A percentile compares a stretch with the other conserved stretches of the same genome.
phyloP scores from a whole-genome alignment of 352 stramenopile species.

The Phytophthora sp. region DNA sequence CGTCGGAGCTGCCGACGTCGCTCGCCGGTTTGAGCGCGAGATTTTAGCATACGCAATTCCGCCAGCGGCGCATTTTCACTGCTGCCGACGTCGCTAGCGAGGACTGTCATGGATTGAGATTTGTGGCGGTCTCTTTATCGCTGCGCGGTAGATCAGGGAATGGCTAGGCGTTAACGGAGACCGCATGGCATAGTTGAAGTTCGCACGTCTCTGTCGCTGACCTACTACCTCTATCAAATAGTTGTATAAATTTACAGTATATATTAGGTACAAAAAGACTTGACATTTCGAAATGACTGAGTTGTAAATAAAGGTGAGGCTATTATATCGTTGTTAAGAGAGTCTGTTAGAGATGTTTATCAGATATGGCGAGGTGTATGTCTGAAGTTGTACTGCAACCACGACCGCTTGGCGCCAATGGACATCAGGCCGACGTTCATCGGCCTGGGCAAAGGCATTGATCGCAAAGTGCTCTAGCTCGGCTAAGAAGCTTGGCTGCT shows the following conservation, averaged over 20 bases:
- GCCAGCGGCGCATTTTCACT: slow-evolving; percentile 1
- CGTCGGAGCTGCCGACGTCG: slow-evolving; percentile 17
- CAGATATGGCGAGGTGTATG: not conserved
- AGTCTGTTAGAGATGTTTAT: not conserved
- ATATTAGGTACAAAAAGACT: no score
- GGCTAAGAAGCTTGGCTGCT: not conserved
- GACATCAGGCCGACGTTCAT: not conserved
- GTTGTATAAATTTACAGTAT: not conserved
- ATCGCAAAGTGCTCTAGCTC: not conserved
- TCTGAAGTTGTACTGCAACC: slow-evolving; percentile 14
- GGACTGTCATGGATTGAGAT: slow-evolving; percentile 9
- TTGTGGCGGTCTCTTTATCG: not conserved
- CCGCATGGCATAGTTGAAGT: slow-evolving; percentile 28
- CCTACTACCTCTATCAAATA: no score
- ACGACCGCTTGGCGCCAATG: slow-evolving; percentile 3
- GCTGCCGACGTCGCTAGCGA: not conserved
- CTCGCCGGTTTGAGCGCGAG: slow-evolving; percentile 14
- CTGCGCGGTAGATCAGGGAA: slow-evolving; percentile 15
- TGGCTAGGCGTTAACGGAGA: slow-evolving; percentile 17
- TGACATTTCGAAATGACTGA: no score
- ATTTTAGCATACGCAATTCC: slow-evolving; percentile 22
- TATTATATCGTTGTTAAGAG: no score
- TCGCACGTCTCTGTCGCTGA: slow-evolving; percentile 19
- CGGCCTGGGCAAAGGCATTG: no score
- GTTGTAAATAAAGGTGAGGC: no score